phyloP scores from a whole-genome alignment of 495 filamentous ascomycete genomes.

The Neurospora sp. region DNA sequence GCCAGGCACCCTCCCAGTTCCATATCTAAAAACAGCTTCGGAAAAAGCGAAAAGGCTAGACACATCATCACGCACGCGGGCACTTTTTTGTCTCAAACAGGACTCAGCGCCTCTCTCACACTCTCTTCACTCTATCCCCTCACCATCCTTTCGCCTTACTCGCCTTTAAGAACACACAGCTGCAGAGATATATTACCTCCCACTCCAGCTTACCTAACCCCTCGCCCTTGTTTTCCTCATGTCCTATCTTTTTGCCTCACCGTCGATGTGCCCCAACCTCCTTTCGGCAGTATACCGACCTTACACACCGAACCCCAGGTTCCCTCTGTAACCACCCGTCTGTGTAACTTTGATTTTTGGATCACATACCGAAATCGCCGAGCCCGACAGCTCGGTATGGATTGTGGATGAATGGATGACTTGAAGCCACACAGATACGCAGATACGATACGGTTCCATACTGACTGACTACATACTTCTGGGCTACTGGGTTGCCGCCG shows the following conservation, averaged over 20 bases:
- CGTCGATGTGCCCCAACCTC: not conserved
- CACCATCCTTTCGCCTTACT: not conserved
- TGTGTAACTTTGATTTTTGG: not conserved
- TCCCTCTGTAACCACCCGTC: not conserved
- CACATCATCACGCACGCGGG: not conserved
- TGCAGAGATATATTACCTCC: not conserved
- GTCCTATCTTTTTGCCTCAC: too few relatives aligned
- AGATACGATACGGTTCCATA: not conserved
- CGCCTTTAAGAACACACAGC: not conserved
- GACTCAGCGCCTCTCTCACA: not conserved
- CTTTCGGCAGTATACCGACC: not conserved
- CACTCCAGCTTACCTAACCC: not conserved
- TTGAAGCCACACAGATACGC: not conserved
- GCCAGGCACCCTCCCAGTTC: not conserved
- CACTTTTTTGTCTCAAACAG: not conserved
- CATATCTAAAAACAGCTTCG: not conserved
- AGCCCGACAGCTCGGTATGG: not conserved
- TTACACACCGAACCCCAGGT: not conserved
- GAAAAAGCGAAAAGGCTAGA: not conserved
- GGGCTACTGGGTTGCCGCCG: not conserved
- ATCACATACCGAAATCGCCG: not conserved
- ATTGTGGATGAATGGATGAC: not conserved
- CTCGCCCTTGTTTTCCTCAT: not conserved
- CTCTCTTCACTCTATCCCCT: not conserved
- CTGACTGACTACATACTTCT: too few relatives aligned